Base-by-base conservation (phyloP, 768 basidiomycete species). In the Termitomyces sp. region DNA sequence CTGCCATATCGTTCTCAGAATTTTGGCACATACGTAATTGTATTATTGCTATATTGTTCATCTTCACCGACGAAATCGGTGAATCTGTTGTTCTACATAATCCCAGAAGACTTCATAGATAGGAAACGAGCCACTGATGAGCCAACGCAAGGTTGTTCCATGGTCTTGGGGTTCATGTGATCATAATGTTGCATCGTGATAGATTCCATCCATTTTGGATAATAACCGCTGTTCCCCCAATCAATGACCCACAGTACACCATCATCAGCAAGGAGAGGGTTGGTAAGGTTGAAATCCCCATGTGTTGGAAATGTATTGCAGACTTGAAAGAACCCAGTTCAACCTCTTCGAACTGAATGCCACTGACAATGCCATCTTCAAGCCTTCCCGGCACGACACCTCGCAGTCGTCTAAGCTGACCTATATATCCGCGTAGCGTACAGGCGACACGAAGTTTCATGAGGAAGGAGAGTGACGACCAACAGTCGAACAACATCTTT, bases 171-270 rank as follows among this genome's bases (percentile, higher is more conserved):
- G 18, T 33, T 18, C 6, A 3, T 24, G 44, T 45, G 1, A 29
- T 24, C 41, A 34, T 44, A 36, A 39, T 26, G 45, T 22, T 37
- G 22, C 63, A 70, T 60, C 9, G 37, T 47, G 6, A 57, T 20
- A 15, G 39, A 51, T 41, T 69, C 69, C 15, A 68, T 62, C 66
- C 69, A 73, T 6, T 16, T 56, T 10, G 72, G 72, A 51, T 65
- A 73, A 37, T 56, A 67, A 4, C 72, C 70, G 3, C 64, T 55
- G 18, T 55, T 49, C 0, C 37, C 68, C 69, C 70, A 73, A 59
- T 73, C 72, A 37, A 73, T 60, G 18, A 73, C 48, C 70, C 70
- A 74, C 6, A 73, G 52, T 16, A 55, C 55, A 1, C 68, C 69
- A 41, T 68, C 65, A 4, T 67, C 59, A n/a, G 56, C 62, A 7